Percentiles rank a stretch among this genome's conserved stretches.
Conservation (phyloP, 768 basidiomycete genomes). For the Lactifluus piperatus region DNA sequence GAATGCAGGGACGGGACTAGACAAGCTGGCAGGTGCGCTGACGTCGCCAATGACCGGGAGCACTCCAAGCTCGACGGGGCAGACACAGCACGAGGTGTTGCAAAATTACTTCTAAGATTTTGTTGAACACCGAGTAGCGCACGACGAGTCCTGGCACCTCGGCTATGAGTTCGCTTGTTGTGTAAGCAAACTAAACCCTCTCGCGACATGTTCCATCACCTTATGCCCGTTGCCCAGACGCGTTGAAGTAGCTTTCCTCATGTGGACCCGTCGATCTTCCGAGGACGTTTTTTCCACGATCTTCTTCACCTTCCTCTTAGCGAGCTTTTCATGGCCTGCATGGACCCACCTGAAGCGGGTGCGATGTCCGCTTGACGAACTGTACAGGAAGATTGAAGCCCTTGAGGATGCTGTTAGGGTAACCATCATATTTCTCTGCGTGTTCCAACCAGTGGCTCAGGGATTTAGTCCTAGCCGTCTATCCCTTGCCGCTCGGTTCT, state of each 20-base stretch:
- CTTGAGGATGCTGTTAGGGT: conserved; percentile 7
- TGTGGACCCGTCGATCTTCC: background rate
- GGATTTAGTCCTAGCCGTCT: background rate
- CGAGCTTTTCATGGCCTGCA: background rate
- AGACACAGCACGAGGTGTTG: no score
- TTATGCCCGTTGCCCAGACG: background rate
- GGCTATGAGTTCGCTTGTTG: no score
- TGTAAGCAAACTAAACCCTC: background rate
- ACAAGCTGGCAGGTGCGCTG: no score
- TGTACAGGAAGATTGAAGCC: background rate
- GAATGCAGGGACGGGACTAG: no score
- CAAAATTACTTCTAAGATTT: no score
- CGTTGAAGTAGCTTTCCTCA: background rate
- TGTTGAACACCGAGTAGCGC: no score
- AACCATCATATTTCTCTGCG: background rate
- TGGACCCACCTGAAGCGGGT: conserved; percentile 2
- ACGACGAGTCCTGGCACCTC: no score
- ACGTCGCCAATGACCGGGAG: no score
- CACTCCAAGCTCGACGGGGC: no score
- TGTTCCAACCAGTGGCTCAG: background rate
- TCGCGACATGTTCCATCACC: background rate
- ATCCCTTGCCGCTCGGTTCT: background rate
- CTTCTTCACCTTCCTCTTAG: background rate
- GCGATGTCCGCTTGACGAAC: background rate
- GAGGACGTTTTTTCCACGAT: background rate